A percentile compares a stretch with the other conserved stretches of the same genome.
Conservation (phyloP, 176 grass and related monocot genomes). For the Zea luxurians region DNA sequence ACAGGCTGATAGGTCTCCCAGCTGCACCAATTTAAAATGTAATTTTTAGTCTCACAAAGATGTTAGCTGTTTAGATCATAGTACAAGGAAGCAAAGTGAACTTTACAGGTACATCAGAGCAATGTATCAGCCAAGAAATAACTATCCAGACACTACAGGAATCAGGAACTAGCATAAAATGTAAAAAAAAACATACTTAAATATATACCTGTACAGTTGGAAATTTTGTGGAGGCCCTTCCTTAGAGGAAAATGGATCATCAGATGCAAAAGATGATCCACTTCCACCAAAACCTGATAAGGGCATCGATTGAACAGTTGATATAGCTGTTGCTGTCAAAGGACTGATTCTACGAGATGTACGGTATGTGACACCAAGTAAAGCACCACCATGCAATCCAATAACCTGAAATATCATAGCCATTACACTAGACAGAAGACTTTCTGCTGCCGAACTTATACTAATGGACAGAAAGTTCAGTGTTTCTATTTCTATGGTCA, state of each 20-base stretch:
- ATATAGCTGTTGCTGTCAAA: constrained; percentile 83
- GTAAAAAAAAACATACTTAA: constrained; percentile 17
- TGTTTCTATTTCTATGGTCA: constrained; percentile 15
- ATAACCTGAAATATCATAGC: constrained; percentile 62
- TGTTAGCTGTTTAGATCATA: constrained; percentile 23
- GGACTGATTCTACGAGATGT: constrained; percentile 93
- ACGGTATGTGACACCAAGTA: constrained; percentile 93
- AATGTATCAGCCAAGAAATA: constrained; percentile 12
- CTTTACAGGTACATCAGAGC: background rate
- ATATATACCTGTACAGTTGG: constrained; percentile 91
- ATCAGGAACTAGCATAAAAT: constrained; percentile 16
- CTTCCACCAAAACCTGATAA: constrained; percentile 85
- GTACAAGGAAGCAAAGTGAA: constrained; percentile 3
- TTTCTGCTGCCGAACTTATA: background rate
- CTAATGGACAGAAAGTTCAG: background rate
- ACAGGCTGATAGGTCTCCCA: constrained; percentile 98
- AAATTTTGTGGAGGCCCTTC: constrained; percentile 92
- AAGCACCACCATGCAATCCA: constrained; percentile 96
- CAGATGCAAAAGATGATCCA: constrained; percentile 74
- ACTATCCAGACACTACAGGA: background rate
- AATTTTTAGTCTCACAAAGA: constrained; percentile 26
- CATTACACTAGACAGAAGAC: constrained; percentile 6
- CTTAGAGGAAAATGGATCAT: constrained; percentile 80
- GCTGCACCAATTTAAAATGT: constrained; percentile 56
- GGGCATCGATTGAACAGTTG: constrained; percentile 91